phyloP scores from a whole-genome alignment of 192 early-diverging fungal genomes.

The Glomus cerebriforme region DNA sequence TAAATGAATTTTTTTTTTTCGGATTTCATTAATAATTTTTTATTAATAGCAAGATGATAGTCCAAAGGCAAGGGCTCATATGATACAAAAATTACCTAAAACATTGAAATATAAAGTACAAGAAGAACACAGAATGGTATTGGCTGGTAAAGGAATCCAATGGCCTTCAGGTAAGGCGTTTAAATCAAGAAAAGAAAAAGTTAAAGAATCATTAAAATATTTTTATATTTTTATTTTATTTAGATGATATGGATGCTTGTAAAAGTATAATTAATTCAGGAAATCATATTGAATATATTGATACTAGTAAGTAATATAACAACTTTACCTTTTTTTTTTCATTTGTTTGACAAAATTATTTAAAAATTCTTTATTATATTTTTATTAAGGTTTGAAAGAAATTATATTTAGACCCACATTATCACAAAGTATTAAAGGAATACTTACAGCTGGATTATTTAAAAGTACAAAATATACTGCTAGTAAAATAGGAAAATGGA shows the following conservation, averaged over 20 bases:
- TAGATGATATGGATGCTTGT: slow-evolving; percentile 17
- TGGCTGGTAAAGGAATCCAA: slow-evolving; percentile 6
- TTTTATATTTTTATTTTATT: slow-evolving; percentile 3
- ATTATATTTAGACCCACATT: slow-evolving; percentile 82
- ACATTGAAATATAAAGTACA: slow-evolving; percentile 64
- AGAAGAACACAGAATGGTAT: slow-evolving; percentile 41
- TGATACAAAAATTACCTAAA: slow-evolving; percentile 83
- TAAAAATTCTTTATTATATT: neutral
- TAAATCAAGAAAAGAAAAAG: neutral
- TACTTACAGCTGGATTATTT: slow-evolving; percentile 81
- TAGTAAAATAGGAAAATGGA: slow-evolving; percentile 60
- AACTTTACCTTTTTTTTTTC: neutral
- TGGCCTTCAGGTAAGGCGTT: slow-evolving; percentile 17
- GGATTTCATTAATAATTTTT: too few relatives aligned
- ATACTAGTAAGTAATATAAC: slow-evolving; percentile 8
- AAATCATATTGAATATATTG: slow-evolving; percentile 11
- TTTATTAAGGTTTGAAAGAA: neutral
- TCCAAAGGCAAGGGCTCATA: slow-evolving; percentile 61
- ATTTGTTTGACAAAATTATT: too few relatives aligned
- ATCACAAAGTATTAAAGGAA: slow-evolving; percentile 89
- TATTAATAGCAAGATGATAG: slow-evolving; percentile 64
- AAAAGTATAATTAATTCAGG: slow-evolving; percentile 15
- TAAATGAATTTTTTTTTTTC: too few relatives aligned
- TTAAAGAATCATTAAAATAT: neutral
- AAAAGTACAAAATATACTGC: slow-evolving; percentile 66